phyloP scores from a whole-genome alignment of 2,329 filamentous ascomycete genomes.

The Epichloe baconii region DNA sequence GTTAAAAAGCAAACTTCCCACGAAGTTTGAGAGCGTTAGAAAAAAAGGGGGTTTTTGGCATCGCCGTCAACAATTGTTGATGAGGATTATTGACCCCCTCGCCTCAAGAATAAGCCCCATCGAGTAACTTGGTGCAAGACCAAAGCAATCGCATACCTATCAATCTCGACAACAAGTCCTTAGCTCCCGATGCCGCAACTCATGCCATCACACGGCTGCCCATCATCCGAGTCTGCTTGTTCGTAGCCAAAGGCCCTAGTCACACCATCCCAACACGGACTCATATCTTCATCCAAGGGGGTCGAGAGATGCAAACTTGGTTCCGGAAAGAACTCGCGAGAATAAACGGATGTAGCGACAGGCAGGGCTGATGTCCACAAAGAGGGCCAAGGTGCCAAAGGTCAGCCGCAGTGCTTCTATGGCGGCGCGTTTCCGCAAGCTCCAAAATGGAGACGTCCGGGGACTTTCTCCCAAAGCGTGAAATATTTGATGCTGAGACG shows the following conservation, averaged over 20 bases:
- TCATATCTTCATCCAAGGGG: constrained; percentile 78
- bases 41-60: constrained; percentile 8
- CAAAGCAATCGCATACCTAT: constrained; percentile 97
- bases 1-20: constrained; percentile 25
- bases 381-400: constrained; percentile 46
- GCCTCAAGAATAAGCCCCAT: constrained; percentile 99
- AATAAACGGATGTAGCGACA: constrained; percentile 30
- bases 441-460: constrained; percentile 59
- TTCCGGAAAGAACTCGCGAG: constrained; percentile 3
- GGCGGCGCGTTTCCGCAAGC: constrained; percentile 96
- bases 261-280: constrained; percentile 38
- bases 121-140: constrained; percentile 67
- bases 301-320: constrained; percentile 29
- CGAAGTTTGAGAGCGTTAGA: constrained; percentile 27
- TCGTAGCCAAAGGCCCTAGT: constrained; percentile 5
- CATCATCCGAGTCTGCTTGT: constrained; percentile 22
- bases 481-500: constrained; percentile 21
- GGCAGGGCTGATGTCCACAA: constrained; percentile 24
- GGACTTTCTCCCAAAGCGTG: constrained; percentile 99
- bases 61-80: constrained; percentile 7
- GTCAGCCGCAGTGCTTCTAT: constrained; percentile 97
- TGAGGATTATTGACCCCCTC: constrained; percentile 49
- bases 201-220: constrained; percentile 37
- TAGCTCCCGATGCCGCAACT: constrained; percentile 31
- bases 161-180: constrained; percentile 76